Evolutionary conservation across 192 early-diverging fungal species (phyloP).

Genomic region (Mortierella antarctica): DNA sequence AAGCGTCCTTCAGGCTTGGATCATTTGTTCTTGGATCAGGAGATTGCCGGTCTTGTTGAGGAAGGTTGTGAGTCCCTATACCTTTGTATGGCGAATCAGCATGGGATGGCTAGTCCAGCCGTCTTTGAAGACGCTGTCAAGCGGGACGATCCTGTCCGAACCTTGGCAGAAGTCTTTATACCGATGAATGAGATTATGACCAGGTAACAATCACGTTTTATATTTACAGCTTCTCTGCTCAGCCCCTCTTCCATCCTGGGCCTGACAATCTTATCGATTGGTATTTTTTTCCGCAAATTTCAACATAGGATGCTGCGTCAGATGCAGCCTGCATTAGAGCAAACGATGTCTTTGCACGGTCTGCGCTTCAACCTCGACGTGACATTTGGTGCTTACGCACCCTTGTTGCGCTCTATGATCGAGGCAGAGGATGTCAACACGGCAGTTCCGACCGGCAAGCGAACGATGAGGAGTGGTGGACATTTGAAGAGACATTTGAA

Average conservation of each 20-base stretch:
- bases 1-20: slow-evolving; percentile 36
- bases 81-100: not conserved
- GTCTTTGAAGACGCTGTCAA: slow-evolving; percentile 22
- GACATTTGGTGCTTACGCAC: slow-evolving; percentile 25
- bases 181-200: slow-evolving; percentile 21
- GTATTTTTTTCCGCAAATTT: slow-evolving; percentile 1
- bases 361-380: slow-evolving; percentile 31
- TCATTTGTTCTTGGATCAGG: slow-evolving; percentile 43
- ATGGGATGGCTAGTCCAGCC: not conserved
- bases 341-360: slow-evolving; percentile 21
- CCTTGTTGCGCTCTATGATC: slow-evolving; percentile 31
- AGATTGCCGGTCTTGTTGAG: slow-evolving; percentile 24
- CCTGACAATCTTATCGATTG: not conserved
- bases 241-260: not conserved
- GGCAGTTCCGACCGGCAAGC: slow-evolving; percentile 35
- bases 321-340: slow-evolving; percentile 40
- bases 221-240: not conserved
- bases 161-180: slow-evolving; percentile 14
- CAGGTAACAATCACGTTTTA: slow-evolving; percentile 7
- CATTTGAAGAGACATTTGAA: slow-evolving; percentile 33
- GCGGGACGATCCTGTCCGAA: slow-evolving; percentile 19
- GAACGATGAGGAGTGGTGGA: slow-evolving; percentile 41
- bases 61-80: slow-evolving; percentile 30
- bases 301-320: slow-evolving; percentile 14
- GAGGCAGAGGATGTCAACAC: slow-evolving; percentile 22